Evolutionary conservation across 106 monocot genomes (phyloP), one percentile per base, ranked within the genome.

Genomic region (Apostasia shenzhenica): DNA sequence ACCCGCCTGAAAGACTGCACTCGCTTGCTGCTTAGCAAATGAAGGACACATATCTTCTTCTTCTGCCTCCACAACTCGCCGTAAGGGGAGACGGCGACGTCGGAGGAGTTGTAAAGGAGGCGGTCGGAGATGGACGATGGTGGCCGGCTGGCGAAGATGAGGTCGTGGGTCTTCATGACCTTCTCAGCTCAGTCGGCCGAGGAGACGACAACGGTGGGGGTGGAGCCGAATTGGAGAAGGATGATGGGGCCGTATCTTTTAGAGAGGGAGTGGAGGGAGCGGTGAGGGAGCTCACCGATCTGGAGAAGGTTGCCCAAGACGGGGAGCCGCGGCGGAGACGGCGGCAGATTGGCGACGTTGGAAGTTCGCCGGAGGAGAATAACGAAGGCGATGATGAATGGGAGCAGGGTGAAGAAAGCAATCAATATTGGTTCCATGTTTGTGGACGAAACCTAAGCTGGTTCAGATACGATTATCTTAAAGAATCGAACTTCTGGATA

Each of bases 301-400:
- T 78, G 69, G 73, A 73, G 82, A 57, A 82, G 77, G 73, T 78
- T 82, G 52, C 82, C 78, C 14, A 78, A 3, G 53, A 82, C 26
- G 0, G 82, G 77, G 44, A 82, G 69, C 50, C 58, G 2, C n/a
- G 45, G 75, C 3, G 80, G 70, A 0, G 73, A 73, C 1, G 78
- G 73, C 8, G 45, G 37, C 3, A 2, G 9, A 11, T 43, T 63
- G 4, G 13, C 63, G 37, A 54, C 14, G 41, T 1, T 68, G 10
- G 54, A 7, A 2, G 5, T 4, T 38, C 49, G 26, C 0, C 3
- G 12, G 26, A 37, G 38, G 39, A 48, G 8, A 67, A 6, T 7
- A 50, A 2, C 37, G 44, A 49, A 50, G 6, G 2, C 26, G 26
- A 26, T 26, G 26, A 26, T 26, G 26, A 26, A 26, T 26, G 26